These are phyloP conservation scores for Magnolia sinica DNA, from an alignment of 164 flowering plant genomes.

Conservation along the genomic window DNA sequence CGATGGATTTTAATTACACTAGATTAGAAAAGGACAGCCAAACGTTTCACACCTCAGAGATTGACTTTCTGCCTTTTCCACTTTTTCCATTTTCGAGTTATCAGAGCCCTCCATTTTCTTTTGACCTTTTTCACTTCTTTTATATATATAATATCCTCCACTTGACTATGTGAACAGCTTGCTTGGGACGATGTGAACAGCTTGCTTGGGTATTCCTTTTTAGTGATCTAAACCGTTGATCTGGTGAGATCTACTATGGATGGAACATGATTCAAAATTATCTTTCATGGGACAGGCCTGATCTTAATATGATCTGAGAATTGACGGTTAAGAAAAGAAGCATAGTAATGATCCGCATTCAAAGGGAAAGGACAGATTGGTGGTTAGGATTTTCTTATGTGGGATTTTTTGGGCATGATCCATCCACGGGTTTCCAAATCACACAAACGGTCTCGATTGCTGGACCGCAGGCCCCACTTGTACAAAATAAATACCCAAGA, in stretches of 20 bases:
- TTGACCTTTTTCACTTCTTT: too few species aligned
- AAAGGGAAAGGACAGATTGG: background rate
- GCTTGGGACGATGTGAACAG: too few species aligned
- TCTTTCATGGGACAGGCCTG: too few species aligned
- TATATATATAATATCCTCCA: too few species aligned
- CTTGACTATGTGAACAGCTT: too few species aligned
- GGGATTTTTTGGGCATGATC: background rate
- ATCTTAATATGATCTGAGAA: too few species aligned
- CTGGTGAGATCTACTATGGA: background rate
- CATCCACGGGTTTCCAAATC: background rate
- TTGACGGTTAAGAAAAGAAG: background rate
- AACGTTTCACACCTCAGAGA: constrained; percentile 1
- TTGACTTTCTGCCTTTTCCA: background rate
- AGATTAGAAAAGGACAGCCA: background rate
- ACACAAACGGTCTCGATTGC: background rate
- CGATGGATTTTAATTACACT: background rate
- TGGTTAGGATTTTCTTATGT: background rate
- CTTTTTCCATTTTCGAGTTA: too few species aligned
- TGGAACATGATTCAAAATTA: too few species aligned
- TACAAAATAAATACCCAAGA: too few species aligned
- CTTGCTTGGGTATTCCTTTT: background rate
- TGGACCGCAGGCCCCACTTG: background rate
- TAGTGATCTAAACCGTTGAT: background rate
- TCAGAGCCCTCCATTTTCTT: background rate
- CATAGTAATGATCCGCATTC: background rate